Base-by-base conservation (phyloP, 2,329 filamentous ascomycete species). In the Talaromyces verruculosus region DNA sequence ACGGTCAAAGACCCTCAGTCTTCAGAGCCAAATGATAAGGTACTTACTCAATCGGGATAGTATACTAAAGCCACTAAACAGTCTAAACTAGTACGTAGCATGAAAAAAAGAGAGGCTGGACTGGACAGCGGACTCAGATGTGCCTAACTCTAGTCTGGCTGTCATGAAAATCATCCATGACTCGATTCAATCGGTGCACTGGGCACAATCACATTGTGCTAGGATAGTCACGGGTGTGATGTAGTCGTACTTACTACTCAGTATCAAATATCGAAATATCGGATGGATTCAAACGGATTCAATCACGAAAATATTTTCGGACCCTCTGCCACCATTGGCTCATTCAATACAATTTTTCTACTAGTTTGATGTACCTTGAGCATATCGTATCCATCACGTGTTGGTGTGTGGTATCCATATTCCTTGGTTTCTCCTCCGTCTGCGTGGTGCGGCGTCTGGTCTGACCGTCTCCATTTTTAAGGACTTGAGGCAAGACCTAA, bases 311-410 rank as follows among this genome's bases (percentile, higher is more conserved):
- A 22, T 22, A 25, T 37, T 37, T 37, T 37, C 30, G 11, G 6
- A 37, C 17, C 11, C 11, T 22, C 2, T 39, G 5, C 19, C 33
- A 39, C 17, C 11, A 57, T 57, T 57, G 53, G 53, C 30, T 5
- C 30, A n/a, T 43, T 45, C 19, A 3, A 61, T 45, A 2, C 8
- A 33, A 19, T 39, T 15, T 39, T 57, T 51, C 53, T 8, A 37
- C 53, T 57, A 57, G 53, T 25, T 37, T 37, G n/a, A 57, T 57
- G 33, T 13, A 13, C 33, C 53, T 37, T 13, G 19, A 57, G 53
- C 53, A 57, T 57, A 57, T 22, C 11, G 53, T 57, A 57, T 57
- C 53, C 53, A 57, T 57, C 53, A 57, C 53, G 53, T 57, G 53
- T 22, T 57, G 39, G 33, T 22, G n/a, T 37, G 33, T 53, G 49